Evolutionary conservation across 176 grass and related monocot species (phyloP).

Genomic region (Raddia guianensis): DNA sequence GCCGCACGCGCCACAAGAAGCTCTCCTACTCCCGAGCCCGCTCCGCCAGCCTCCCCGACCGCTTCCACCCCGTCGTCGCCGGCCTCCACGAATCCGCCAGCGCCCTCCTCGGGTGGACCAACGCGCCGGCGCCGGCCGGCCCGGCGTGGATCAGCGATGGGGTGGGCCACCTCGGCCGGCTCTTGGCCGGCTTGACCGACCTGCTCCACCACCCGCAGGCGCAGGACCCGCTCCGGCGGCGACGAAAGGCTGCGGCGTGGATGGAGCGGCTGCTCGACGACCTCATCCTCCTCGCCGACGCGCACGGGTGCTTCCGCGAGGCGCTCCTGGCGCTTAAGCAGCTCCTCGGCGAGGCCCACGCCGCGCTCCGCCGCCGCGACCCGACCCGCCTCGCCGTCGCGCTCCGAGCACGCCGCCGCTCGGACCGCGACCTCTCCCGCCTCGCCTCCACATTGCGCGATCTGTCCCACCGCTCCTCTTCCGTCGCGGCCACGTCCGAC

Average conservation of each 20-base stretch:
- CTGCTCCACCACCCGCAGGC: conserved; percentile 62
- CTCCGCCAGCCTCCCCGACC: conserved; percentile 58
- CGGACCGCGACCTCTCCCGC: conserved; percentile 50
- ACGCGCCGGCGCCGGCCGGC: not conserved
- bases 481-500: not conserved
- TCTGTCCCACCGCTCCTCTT: conserved; percentile 24
- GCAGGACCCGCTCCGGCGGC: conserved; percentile 44
- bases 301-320: conserved; percentile 59
- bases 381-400: conserved; percentile 43
- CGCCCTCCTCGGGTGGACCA: conserved; percentile 39
- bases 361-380: conserved; percentile 50
- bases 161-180: not conserved
- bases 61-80: conserved; percentile 62
- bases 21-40: conserved; percentile 45
- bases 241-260: conserved; percentile 5
- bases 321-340: conserved; percentile 45
- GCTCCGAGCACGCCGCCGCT: conserved; percentile 43
- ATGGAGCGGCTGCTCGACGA: conserved; percentile 61
- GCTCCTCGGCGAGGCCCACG: conserved; percentile 54
- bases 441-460: conserved; percentile 50
- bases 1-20: conserved; percentile 46
- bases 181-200: conserved; percentile 37
- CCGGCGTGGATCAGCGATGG: conserved; percentile 51
- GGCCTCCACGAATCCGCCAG: conserved; percentile 46
- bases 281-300: conserved; percentile 61